These are phyloP conservation scores for Globisporangium ultimum DNA, from an alignment of 352 stramenopile genomes.

Conservation along the genomic window DNA sequence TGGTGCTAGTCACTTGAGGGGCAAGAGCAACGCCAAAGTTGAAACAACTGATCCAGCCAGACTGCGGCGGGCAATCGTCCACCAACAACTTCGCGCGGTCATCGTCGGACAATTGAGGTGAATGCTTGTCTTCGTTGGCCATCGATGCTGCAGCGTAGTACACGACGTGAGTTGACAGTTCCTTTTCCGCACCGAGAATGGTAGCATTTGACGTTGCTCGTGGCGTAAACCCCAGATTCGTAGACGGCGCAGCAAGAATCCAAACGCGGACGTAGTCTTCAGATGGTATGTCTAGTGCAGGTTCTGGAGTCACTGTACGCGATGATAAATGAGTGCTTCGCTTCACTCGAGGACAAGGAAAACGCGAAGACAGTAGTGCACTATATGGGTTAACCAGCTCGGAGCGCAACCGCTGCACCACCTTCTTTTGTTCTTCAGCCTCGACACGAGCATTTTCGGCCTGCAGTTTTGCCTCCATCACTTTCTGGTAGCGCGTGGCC, in stretches of 20 bases:
- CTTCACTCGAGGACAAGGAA: conserved; percentile 2
- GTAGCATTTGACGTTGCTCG: conserved; percentile 22
- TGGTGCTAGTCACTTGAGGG: conserved; percentile 25
- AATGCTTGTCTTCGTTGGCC: conserved; percentile 7
- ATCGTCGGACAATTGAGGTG: conserved; percentile 3
- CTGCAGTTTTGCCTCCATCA: conserved; percentile 49
- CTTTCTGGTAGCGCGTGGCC: conserved; percentile 39
- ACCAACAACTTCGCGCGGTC: conserved; percentile 13
- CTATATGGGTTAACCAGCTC: conserved; percentile 45
- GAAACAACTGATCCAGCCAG: conserved; percentile 57
- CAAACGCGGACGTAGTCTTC: conserved; percentile 36
- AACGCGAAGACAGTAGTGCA: conserved; percentile 8
- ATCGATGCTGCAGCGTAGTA: conserved; percentile 59
- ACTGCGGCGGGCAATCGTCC: conserved; percentile 30
- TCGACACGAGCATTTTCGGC: conserved; percentile 37
- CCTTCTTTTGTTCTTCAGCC: conserved; percentile 34
- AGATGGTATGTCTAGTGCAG: not conserved
- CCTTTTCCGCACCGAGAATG: conserved; percentile 42
- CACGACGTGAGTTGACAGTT: conserved; percentile 61
- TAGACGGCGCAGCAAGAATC: conserved; percentile 46
- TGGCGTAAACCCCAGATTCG: conserved; percentile 47
- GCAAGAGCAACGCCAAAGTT: conserved; percentile 33
- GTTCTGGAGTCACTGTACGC: not conserved
- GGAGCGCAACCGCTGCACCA: conserved; percentile 23
- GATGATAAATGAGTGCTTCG: conserved; percentile 6